Evolutionary conservation across 2,329 filamentous ascomycete species (phyloP), one percentile per base, ranked within the genome.

Genomic region (Talaromyces piceae): DNA sequence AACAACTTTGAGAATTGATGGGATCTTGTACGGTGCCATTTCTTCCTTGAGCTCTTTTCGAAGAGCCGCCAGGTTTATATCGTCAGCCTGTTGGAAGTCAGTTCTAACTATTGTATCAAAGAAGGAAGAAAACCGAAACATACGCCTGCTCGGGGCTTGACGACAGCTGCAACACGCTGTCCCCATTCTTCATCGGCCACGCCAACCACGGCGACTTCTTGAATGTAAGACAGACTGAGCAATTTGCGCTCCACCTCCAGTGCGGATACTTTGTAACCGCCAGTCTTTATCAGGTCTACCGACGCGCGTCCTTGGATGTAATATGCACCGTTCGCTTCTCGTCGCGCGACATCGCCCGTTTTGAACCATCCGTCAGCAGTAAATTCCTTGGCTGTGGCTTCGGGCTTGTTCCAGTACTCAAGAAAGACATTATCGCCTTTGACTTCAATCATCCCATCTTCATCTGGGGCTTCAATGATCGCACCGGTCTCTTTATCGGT

Each of bases 1-100:
- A 16, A 97, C 88, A 5, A 94, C 73, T 66, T 82, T 85, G 68
- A 97, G 74, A 54, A 95, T 83, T 65, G 93, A 89, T 0, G 93
- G 93, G 51, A 97, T 91, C 77, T 98, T 97, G 71, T 97, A 96
- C 56, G 79, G 82, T 2, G 86, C 93, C 57, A 97, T 70, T 28
- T 79, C 74, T 45, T 80, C 80, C 69, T 86, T 88, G 59, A 95
- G 73, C 12, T 63, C 53, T 5, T 61, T 50, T 4, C 69, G 67
- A 8, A 72, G 61, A 4, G 55, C 45, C 12, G 58, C 56, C 5
- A 72, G 55, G 3, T 69, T 56, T 13, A 63, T 45, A 1, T 52
- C 31, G 20, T 43, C 28, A 16, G 58, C 56, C 61, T 62, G 25
- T 22, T 39, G 47, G 9, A 4, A 12, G 46, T 47, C 13, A 51